These are phyloP conservation scores for Pythium monospermum DNA, from an alignment of 352 stramenopile species.

Conservation along the genomic window DNA sequence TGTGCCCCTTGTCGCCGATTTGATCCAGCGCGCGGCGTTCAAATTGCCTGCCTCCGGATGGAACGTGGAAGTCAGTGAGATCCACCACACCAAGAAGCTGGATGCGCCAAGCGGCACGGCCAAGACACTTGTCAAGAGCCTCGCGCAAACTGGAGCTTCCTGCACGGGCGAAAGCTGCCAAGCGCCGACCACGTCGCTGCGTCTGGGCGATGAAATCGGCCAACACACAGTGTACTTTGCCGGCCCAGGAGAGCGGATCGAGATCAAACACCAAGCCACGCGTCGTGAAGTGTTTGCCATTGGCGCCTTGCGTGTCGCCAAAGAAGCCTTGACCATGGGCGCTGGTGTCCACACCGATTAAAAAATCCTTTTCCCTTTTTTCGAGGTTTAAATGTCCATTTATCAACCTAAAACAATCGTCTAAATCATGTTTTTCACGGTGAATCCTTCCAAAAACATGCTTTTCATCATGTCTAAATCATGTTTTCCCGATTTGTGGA, in stretches of 20 bases:
- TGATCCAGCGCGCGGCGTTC: constrained; percentile 69
- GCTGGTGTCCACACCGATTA: constrained; percentile 68
- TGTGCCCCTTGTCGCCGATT: constrained; percentile 69
- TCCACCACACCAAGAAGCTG: constrained; percentile 86
- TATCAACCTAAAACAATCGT: background rate
- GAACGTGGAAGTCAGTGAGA: constrained; percentile 81
- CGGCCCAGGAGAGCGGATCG: constrained; percentile 69
- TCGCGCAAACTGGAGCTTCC: constrained; percentile 48
- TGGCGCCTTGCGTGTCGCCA: constrained; percentile 59
- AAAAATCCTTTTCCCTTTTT: background rate
- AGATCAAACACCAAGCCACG: constrained; percentile 81
- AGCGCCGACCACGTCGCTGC: constrained; percentile 62
- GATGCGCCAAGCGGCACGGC: constrained; percentile 76
- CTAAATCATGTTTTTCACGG: constrained; percentile 1
- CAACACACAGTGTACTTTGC: constrained; percentile 82
- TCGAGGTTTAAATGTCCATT: background rate
- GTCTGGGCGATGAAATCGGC: constrained; percentile 75
- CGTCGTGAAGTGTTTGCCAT: constrained; percentile 81
- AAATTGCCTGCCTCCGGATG: constrained; percentile 65
- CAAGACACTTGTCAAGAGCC: constrained; percentile 71
- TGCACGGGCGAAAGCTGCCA: constrained; percentile 40
- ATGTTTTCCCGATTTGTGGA: background rate
- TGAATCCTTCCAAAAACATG: background rate
- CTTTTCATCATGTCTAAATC: no score
- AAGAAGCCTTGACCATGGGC: constrained; percentile 37